Conservation (phyloP, 1,284 basidiomycete genomes). For the Ceratobasidium sp. region DNA sequence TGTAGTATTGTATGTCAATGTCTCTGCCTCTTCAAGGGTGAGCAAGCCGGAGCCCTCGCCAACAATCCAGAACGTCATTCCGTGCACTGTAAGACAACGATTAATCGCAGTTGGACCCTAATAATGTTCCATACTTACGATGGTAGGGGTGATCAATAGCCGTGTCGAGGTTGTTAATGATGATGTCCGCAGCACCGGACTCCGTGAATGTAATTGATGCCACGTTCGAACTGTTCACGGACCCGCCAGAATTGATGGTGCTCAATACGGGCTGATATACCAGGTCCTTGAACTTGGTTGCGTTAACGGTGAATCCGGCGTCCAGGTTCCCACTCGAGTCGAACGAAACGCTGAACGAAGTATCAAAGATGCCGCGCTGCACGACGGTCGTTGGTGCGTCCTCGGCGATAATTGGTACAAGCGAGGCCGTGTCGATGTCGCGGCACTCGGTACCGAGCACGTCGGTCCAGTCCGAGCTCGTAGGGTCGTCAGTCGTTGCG, state of each 20-base stretch:
- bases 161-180: conserved; percentile 51
- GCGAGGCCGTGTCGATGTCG: conserved; percentile 43
- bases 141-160: conserved; percentile 40
- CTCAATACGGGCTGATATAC: conserved; percentile 49
- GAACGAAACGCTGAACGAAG: background rate
- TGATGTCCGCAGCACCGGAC: conserved; percentile 50
- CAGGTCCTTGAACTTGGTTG: conserved; percentile 40
- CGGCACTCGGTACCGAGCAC: conserved; percentile 8
- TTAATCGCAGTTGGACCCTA: background rate
- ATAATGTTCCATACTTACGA: conserved; percentile 12
- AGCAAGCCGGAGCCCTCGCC: conserved; percentile 50
- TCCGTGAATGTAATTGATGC: conserved; percentile 1
- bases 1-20: conserved; percentile 47
- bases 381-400: conserved; percentile 40
- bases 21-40: conserved; percentile 25
- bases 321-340: conserved; percentile 44
- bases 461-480: conserved; percentile 26
- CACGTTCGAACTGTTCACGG: conserved; percentile 35
- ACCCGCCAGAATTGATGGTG: conserved; percentile 49
- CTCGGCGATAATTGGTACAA: conserved; percentile 37
- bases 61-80: conserved; percentile 53
- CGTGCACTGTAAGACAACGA: conserved; percentile 44
- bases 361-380: conserved; percentile 23
- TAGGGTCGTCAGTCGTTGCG: conserved; percentile 39
- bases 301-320: conserved; percentile 37